A percentile compares a stretch with the other conserved stretches of the same genome.
Evolutionary conservation across 345 rosid species (phyloP).

Genomic region (Fremontodendron californicum): DNA sequence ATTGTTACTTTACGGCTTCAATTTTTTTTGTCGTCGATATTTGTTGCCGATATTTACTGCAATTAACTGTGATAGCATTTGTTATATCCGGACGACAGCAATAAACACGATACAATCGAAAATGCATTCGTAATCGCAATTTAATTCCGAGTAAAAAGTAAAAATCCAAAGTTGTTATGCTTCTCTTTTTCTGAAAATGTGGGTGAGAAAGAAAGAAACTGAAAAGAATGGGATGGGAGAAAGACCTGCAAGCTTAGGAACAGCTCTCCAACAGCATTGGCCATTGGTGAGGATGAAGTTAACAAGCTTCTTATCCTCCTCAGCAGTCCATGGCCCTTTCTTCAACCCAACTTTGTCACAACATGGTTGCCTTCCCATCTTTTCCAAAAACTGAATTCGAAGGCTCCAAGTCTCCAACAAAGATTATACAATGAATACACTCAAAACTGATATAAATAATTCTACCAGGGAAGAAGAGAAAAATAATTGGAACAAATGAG

Average conservation of each 20-base stretch:
- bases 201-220: neutral
- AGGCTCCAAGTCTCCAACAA: neutral
- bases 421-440: no score
- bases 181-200: no score
- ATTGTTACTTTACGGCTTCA: no score
- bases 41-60: no score
- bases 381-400: neutral
- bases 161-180: no score
- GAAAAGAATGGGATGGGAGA: neutral
- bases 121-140: no score
- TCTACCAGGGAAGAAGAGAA: neutral
- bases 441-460: neutral
- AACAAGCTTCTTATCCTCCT: constrained; percentile 89
- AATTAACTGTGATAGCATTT: no score
- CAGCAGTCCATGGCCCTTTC: constrained; percentile 97
- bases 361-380: constrained; percentile 92
- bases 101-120: no score
- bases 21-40: no score
- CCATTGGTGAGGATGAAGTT: constrained; percentile 85
- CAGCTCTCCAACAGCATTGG: constrained; percentile 98
- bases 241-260: constrained; percentile 86
- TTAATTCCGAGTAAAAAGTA: no score
- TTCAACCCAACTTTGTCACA: constrained; percentile 94
- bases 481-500: neutral
- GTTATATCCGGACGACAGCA: no score